Evolutionary conservation across 345 rosid species (phyloP), one percentile per base, ranked within the genome.

Genomic region (Hypericum perforatum): DNA sequence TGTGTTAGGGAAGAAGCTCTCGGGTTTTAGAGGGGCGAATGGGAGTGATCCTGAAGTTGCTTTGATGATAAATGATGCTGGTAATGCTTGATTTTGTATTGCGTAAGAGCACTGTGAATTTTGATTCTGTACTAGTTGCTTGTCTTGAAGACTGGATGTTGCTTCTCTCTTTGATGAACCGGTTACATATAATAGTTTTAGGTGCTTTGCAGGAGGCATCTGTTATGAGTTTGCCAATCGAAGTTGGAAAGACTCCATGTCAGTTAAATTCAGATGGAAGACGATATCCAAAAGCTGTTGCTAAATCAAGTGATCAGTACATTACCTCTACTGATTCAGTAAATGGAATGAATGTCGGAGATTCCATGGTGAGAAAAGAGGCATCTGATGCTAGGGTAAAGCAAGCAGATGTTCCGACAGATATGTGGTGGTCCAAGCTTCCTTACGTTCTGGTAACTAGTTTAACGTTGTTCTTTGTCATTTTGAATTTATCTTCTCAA

Each of bases 371-470:
- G 66, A 56, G 64, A 59, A 57, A 56, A 22, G 11, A 16, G 16
- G 50, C 56, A 11, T 41, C 62, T 42, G 58, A 65, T 51, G 55
- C n/a, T 8, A 55, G 53, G 62, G 64, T 57, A 59, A 75, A 57
- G 43, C 58, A 62, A 55, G 52, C 79, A 40, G 75, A 43, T 56
- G 47, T 57, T 11, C 55, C 45, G 39, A 45, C 61, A 52, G 51
- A 68, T 53, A 29, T 70, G 39, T 86, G 97, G 95, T 86, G 95
- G 97, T 60, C 69, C 58, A 84, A 80, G 41, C 90, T 86, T 69
- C 84, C 86, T 8, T 84, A 78, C 68, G 84, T 80, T 61, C 60
- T 81, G 12, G 94, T 83, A 78, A 0, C 84, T 69, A 59, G 11
- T 22, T 44, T 29, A 55, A 58, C 53, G 14, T 37, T 32, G 37